Evolutionary conservation across 2,329 filamentous ascomycete species (phyloP), one percentile per base, ranked within the genome.

Genomic region (Colletotrichum somersetense): DNA sequence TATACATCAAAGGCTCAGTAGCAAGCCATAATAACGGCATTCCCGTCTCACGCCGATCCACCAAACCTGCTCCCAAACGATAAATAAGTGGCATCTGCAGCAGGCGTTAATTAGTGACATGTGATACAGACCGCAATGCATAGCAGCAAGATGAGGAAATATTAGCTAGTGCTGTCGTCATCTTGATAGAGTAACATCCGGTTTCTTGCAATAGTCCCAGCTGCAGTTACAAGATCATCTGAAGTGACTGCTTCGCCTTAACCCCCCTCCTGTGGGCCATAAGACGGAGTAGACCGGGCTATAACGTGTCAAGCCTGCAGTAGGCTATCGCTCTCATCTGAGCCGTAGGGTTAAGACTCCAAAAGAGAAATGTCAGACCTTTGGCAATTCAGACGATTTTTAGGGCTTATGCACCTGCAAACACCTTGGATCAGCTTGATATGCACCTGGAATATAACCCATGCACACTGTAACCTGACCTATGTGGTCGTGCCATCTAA

Each of bases 241-340:
- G 11, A 4, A 48, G 46, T 26, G n/a, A 23, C 46, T 50, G 46
- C 46, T 50, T 23, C 46, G 46, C 46, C 46, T 23, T 12, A 50
- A 26, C 3, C 26, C 3, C 26, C 46, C 6, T 50, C 46, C 46
- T 50, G 46, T 12, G 2, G 46, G 10, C 46, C 46, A 50, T 5
- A 23, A 23, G 10, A 50, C n/a, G 46, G n/a, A 5, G 46, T 50
- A 10, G n/a, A 50, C 46, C 2, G 46, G n/a, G 46, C 2, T 23
- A 50, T 23, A 6, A 10, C 46, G 1, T 23, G 46, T 1, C 46
- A 50, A 23, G 6, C 20, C 23, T 50, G 46, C 46, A 50, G 46
- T 50, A 50, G 46, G 46, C 46, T 50, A 50, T 50, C n/a, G n/a
- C 20, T 50, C 46, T 50, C n/a, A 50, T 50, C 46, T 23, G 11